These are phyloP conservation scores for Ascocoryne sarcoides DNA, from an alignment of 2,329 filamentous ascomycete species.

Conservation along the genomic window DNA sequence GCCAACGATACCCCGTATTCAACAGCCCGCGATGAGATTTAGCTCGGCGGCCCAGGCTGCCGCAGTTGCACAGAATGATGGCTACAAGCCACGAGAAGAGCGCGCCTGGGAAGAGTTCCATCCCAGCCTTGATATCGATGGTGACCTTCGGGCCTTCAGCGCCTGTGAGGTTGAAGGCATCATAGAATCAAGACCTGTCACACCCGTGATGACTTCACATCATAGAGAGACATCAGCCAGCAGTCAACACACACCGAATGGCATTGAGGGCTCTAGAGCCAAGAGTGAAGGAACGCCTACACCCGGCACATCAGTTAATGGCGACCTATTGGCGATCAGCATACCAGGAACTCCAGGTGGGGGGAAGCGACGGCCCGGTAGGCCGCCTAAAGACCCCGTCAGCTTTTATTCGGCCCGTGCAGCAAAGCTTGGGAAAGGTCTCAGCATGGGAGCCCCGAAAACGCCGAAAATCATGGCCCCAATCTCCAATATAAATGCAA, in stretches of 20 bases:
- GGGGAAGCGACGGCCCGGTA: constrained; percentile 51
- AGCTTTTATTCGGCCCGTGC: constrained; percentile 46
- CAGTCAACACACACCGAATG: constrained; percentile 16
- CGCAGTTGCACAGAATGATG: constrained; percentile 83
- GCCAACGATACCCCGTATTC: constrained; percentile 40
- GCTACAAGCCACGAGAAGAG: constrained; percentile 95
- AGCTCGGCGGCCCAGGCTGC: constrained; percentile 61
- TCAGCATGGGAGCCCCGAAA: constrained; percentile 33
- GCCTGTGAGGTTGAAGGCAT: constrained; percentile 80
- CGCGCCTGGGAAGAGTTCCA: constrained; percentile 97
- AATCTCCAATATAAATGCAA: constrained; percentile 61
- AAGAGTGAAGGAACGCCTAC: constrained; percentile 21
- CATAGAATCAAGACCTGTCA: constrained; percentile 37
- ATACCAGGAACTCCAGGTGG: constrained; percentile 31
- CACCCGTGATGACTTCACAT: too few relatives aligned
- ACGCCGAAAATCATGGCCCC: constrained; percentile 58
- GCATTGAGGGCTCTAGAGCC: constrained; percentile 14
- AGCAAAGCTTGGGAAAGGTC: constrained; percentile 26
- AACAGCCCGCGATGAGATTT: constrained; percentile 37
- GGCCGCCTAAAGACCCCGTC: constrained; percentile 53
- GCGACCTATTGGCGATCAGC: constrained; percentile 18
- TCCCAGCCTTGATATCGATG: constrained; percentile 85
- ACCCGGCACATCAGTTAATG: constrained; percentile 17
- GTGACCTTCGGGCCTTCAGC: constrained; percentile 66
- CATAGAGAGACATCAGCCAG: too few relatives aligned